These are phyloP conservation scores for Zelonia costaricensis DNA, from an alignment of 208 protist species.

Conservation along the genomic window DNA sequence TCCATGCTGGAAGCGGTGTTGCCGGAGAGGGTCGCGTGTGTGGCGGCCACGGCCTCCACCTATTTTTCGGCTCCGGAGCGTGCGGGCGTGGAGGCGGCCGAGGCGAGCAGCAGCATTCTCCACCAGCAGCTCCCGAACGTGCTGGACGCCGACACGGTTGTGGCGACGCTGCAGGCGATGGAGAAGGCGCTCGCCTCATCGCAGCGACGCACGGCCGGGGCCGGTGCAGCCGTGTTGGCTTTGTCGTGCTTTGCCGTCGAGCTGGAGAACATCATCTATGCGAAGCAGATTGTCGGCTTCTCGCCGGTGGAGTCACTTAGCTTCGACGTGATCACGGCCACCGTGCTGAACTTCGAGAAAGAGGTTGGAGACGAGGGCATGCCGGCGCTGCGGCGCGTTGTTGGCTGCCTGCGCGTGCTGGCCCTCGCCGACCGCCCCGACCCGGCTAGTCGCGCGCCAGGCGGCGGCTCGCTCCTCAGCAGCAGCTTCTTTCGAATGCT, in stretches of 20 bases:
- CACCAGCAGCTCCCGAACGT: conserved; percentile 30
- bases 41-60: conserved; percentile 17
- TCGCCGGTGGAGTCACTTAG: conserved; percentile 31
- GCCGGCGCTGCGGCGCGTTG: conserved; percentile 21
- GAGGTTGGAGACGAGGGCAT: conserved; percentile 17
- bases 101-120: conserved; percentile 20
- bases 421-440: conserved; percentile 27
- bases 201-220: conserved; percentile 14
- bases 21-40: conserved; percentile 15
- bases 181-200: conserved; percentile 15
- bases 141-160: conserved; percentile 12
- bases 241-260: conserved; percentile 31
- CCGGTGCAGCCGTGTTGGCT: conserved; percentile 11
- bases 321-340: conserved; percentile 36
- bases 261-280: conserved; percentile 41
- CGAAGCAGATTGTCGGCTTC: conserved; percentile 34
- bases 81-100: conserved; percentile 22
- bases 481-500: conserved; percentile 28
- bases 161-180: conserved; percentile 17
- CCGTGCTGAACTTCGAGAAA: conserved; percentile 32
- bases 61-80: conserved; percentile 20
- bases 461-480: conserved; percentile 3
- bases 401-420: conserved; percentile 24
- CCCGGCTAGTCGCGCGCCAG: not conserved
- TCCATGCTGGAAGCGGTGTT: conserved; percentile 30